These are phyloP conservation scores for Suhomyces tanzawaensis DNA, from an alignment of 805 yeast species.

Conservation along the genomic window DNA sequence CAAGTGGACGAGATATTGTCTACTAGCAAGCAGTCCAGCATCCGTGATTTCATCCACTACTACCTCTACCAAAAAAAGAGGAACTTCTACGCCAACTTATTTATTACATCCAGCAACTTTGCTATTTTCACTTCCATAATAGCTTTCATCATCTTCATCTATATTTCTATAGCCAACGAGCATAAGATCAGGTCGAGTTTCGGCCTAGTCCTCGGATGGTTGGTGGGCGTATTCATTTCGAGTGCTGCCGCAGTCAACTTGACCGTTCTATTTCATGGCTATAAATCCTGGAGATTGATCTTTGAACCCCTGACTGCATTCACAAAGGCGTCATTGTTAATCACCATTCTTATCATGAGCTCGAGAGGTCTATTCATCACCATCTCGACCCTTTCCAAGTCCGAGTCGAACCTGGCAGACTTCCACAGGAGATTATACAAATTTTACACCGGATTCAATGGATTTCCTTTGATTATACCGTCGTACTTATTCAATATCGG, in stretches of 20 bases:
- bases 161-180: conserved; percentile 31
- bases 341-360: conserved; percentile 26
- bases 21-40: conserved; percentile 10
- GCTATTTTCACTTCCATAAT: not conserved
- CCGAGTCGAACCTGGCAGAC: conserved; percentile 11
- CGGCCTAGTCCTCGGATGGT: conserved; percentile 39
- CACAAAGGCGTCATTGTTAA: conserved; percentile 20
- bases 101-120: conserved; percentile 3
- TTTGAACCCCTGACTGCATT: conserved; percentile 28
- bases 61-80: conserved; percentile 9
- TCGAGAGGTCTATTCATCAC: conserved; percentile 29
- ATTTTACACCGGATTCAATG: conserved; percentile 28
- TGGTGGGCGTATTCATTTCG: conserved; percentile 23
- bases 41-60: conserved; percentile 17
- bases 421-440: conserved; percentile 27
- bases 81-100: conserved; percentile 4
- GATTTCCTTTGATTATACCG: conserved; percentile 25
- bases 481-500: conserved; percentile 18
- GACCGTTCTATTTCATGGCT: conserved; percentile 14
- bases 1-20: conserved; percentile 6
- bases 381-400: conserved; percentile 24
- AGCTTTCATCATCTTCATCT: conserved; percentile 19
- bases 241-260: conserved; percentile 28
- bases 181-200: conserved; percentile 34
- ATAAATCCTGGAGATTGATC: conserved; percentile 23